These are phyloP conservation scores for Metschnikowia rubicola DNA, from an alignment of 805 yeast genomes.

Conservation along the genomic window DNA sequence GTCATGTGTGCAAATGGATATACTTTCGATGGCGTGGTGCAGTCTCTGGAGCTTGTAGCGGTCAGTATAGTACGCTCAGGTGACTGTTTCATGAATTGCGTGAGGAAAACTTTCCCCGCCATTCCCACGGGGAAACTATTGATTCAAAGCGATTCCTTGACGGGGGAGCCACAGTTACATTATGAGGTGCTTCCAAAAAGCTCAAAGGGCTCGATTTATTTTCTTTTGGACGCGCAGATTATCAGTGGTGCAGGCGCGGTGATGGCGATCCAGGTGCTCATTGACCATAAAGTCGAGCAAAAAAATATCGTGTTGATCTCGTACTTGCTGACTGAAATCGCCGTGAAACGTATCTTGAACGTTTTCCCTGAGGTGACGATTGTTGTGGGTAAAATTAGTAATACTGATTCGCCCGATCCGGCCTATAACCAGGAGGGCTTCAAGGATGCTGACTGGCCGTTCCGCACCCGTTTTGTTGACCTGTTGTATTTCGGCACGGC, in stretches of 20 bases:
- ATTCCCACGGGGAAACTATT: constrained; percentile 77
- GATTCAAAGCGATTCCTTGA: constrained; percentile 80
- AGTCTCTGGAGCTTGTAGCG: constrained; percentile 55
- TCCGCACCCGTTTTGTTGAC: constrained; percentile 69
- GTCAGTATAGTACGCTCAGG: constrained; percentile 87
- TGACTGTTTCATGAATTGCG: constrained; percentile 81
- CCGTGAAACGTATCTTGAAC: constrained; percentile 64
- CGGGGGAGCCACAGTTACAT: constrained; percentile 94
- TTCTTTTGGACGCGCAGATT: constrained; percentile 82
- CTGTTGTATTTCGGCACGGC: constrained; percentile 72
- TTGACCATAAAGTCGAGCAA: constrained; percentile 71
- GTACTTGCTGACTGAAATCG: constrained; percentile 75
- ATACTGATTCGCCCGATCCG: constrained; percentile 23
- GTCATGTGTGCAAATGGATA: constrained; percentile 28
- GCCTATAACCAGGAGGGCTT: constrained; percentile 37
- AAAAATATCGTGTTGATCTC: constrained; percentile 64
- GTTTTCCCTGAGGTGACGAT: constrained; percentile 72
- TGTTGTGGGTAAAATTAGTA: constrained; percentile 65
- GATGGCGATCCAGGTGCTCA: constrained; percentile 85
- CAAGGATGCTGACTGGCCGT: constrained; percentile 53
- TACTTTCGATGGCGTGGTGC: constrained; percentile 38
- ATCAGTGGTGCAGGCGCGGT: constrained; percentile 91
- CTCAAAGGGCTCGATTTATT: constrained; percentile 38
- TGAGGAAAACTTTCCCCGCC: constrained; percentile 73
- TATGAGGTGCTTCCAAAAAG: constrained; percentile 65